These are phyloP conservation scores for Canariomyces notabilis DNA, from an alignment of 2,329 filamentous ascomycete species.

Conservation along the genomic window DNA sequence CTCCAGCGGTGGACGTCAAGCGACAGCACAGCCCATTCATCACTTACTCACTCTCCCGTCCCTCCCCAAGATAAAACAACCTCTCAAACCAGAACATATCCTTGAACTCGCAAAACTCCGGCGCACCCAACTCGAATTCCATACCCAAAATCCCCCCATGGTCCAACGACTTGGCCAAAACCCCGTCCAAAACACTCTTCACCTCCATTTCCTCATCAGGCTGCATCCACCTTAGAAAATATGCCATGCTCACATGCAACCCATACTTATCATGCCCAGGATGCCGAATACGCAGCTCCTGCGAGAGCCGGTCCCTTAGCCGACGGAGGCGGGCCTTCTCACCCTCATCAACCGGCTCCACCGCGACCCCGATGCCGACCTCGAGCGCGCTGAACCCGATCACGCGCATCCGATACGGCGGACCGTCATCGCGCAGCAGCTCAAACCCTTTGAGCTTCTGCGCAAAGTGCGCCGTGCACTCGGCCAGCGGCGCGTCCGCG, in stretches of 20 bases:
- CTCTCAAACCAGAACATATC: conserved; percentile 26
- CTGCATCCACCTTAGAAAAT: conserved; percentile 21
- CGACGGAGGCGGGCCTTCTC: conserved; percentile 17
- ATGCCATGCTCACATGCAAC: conserved; percentile 26
- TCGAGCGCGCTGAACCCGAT: conserved; percentile 19
- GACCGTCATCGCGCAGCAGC: conserved; percentile 14
- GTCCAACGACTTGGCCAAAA: no score
- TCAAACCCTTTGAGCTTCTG: conserved; percentile 19
- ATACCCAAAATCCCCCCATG: conserved; percentile 11
- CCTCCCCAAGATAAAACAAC: conserved; percentile 16
- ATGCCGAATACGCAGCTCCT: conserved; percentile 17
- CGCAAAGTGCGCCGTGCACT: conserved; percentile 17
- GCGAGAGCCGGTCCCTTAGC: conserved; percentile 22
- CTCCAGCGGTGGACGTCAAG: no score
- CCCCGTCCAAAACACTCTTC: conserved; percentile 11
- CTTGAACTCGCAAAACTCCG: conserved; percentile 26
- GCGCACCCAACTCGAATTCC: conserved; percentile 21
- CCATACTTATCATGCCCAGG: conserved; percentile 21
- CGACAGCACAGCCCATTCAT: no score
- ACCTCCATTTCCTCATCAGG: conserved; percentile 17
- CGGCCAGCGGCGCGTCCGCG: conserved; percentile 12
- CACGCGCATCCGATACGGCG: conserved; percentile 20
- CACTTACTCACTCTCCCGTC: background rate
- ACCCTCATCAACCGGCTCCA: conserved; percentile 6
- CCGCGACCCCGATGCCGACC: conserved; percentile 17